Evolutionary conservation across 192 early-diverging fungal species (phyloP).

Genomic region (Funneliformis mosseae): DNA sequence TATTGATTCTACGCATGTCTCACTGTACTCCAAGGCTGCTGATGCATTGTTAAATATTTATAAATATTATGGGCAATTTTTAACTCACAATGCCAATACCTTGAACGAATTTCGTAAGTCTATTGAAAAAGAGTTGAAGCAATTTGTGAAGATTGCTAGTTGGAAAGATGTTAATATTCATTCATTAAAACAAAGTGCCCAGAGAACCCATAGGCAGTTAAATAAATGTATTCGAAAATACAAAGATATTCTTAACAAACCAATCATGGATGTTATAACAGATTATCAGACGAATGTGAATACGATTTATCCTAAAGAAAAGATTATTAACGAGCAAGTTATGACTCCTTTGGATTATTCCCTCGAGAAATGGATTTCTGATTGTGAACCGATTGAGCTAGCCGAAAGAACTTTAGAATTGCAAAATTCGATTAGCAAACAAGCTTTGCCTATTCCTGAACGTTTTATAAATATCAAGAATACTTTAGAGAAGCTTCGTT

Average conservation of each 20-base stretch:
- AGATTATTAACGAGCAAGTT: not conserved
- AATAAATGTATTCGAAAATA: slow-evolving; percentile 90
- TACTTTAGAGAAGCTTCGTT: slow-evolving; percentile 47
- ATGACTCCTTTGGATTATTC: not conserved
- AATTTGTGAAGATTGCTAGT: slow-evolving; percentile 92
- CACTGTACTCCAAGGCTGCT: slow-evolving; percentile 25
- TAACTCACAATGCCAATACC: slow-evolving; percentile 53
- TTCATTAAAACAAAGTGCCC: slow-evolving; percentile 87
- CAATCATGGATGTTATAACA: slow-evolving; percentile 71
- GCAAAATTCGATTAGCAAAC: slow-evolving; percentile 24
- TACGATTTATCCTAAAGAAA: slow-evolving; percentile 34
- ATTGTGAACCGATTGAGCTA: slow-evolving; percentile 37
- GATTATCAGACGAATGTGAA: slow-evolving; percentile 43
- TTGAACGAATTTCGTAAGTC: slow-evolving; percentile 66
- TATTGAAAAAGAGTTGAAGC: slow-evolving; percentile 85
- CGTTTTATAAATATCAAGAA: slow-evolving; percentile 47
- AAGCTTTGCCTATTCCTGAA: slow-evolving; percentile 23
- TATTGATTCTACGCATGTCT: not conserved
- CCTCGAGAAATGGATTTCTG: slow-evolving; percentile 44
- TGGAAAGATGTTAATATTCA: slow-evolving; percentile 98
- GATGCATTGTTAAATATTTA: slow-evolving; percentile 72
- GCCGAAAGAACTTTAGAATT: slow-evolving; percentile 14
- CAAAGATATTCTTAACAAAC: slow-evolving; percentile 71
- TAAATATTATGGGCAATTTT: slow-evolving; percentile 83
- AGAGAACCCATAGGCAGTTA: slow-evolving; percentile 88